Evolutionary conservation across 2,329 filamentous ascomycete genomes (phyloP).

Genomic region (Coniosporium tulheliwenetii): DNA sequence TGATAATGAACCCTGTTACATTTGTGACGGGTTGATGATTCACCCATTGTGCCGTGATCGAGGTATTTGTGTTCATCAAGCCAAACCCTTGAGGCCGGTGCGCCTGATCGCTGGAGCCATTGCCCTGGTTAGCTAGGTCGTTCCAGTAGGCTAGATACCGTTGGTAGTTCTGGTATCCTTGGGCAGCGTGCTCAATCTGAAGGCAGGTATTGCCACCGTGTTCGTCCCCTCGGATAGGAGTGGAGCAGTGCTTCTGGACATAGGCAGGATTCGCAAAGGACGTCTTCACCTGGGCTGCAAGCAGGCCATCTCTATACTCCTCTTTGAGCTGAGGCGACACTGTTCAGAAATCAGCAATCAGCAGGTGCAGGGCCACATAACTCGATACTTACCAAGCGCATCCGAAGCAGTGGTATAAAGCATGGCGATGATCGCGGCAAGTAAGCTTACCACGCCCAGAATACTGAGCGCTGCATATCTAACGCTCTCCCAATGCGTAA

Average conservation of each 20-base stretch:
- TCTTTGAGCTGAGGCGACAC: slow-evolving; percentile 54
- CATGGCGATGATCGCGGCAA: slow-evolving; percentile 49
- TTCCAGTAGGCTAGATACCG: slow-evolving; percentile 45
- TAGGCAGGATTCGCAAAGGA: slow-evolving; percentile 49
- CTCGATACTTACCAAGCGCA: slow-evolving; percentile 34
- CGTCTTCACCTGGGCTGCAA: slow-evolving; percentile 42
- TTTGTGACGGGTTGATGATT: slow-evolving; percentile 38
- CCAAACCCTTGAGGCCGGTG: slow-evolving; percentile 44
- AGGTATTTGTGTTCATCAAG: slow-evolving; percentile 57
- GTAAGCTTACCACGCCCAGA: slow-evolving; percentile 47
- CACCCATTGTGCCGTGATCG: slow-evolving; percentile 54
- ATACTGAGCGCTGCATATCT: slow-evolving; percentile 47
- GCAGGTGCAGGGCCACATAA: neutral
- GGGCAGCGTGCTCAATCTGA: slow-evolving; percentile 52
- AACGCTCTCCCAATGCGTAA: slow-evolving; percentile 53
- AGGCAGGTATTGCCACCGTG: slow-evolving; percentile 43
- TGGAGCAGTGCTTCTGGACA: slow-evolving; percentile 40
- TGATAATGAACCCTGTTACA: slow-evolving; percentile 41
- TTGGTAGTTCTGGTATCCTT: slow-evolving; percentile 54
- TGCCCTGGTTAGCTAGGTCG: slow-evolving; percentile 26
- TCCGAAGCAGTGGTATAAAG: slow-evolving; percentile 67
- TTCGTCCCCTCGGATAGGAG: slow-evolving; percentile 37
- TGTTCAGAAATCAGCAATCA: slow-evolving; percentile 2
- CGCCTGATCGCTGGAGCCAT: slow-evolving; percentile 24
- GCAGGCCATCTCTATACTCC: slow-evolving; percentile 5